Base-by-base conservation (phyloP, 805 yeast genomes). In the Kodamaea kakaduensis region DNA sequence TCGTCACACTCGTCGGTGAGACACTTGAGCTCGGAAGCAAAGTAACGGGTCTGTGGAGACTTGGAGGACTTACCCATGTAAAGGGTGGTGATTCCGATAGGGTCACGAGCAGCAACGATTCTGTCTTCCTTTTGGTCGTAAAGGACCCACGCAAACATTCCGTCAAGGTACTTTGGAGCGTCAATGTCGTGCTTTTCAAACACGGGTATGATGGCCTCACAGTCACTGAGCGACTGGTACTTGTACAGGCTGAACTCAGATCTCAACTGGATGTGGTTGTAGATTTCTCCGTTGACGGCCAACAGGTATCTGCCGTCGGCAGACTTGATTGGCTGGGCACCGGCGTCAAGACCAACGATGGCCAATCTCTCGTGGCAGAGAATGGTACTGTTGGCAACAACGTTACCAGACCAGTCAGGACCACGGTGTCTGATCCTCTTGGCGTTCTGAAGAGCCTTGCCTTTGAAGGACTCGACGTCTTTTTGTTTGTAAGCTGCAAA, bases 321-420 rank as follows among this genome's bases (percentile, higher is more conserved):
- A 42, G 86, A 83, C 44, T 81, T 73, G 67, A 93, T 84, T 48
- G 99, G 99, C 70, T 93, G 99, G 45, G 98, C 96, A 58, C 99
- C 99, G 29, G 96, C 73, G 61, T 88, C 97, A 51, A 93, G 73
- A 51, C 98, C 98, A 43, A 93, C 98, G 58, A 93, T 89, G 47
- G 97, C 94, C 59, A 93, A 74, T 72, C 98, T 85, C 72, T 93
- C 98, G 61, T 93, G 98, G 51, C 84, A 81, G 48, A 93, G 66
- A 48, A 93, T 81, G 31, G 97, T 86, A 46, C 70, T 61, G 80
- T 85, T 85, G 58, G 80, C 78, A 47, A 75, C 67, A 46, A 74
- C 60, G 78, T 87, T 88, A 56, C 98, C 98, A 24, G 88, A 75
- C 99, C 99, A 93, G 67, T 93, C 99, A 49, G 99, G 99, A 56